These are phyloP conservation scores for Apostasia shenzhenica DNA, from an alignment of 106 monocot genomes.

Conservation along the genomic window DNA sequence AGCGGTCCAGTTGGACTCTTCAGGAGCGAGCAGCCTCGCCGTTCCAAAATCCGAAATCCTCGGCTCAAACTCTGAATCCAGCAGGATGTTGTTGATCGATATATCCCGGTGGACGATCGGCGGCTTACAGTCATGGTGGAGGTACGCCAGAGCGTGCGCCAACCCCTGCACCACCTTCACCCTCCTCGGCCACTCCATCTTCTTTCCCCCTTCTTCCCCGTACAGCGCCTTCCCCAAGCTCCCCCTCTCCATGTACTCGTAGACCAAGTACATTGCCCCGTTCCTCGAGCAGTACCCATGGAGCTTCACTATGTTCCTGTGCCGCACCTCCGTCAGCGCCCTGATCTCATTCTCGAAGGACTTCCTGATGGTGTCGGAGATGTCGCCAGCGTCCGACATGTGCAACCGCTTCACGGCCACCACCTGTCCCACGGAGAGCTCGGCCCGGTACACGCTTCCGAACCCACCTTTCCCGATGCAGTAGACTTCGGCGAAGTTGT, in stretches of 20 bases:
- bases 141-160: slow-evolving; percentile 75
- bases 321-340: slow-evolving; percentile 64
- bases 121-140: slow-evolving; percentile 65
- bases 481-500: slow-evolving; percentile 53
- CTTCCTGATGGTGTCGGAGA: slow-evolving; percentile 25
- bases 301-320: slow-evolving; percentile 76
- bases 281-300: slow-evolving; percentile 57
- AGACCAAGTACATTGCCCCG: slow-evolving; percentile 60
- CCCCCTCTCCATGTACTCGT: slow-evolving; percentile 66
- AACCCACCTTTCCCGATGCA: slow-evolving; percentile 64
- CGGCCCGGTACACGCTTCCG: slow-evolving; percentile 68
- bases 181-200: slow-evolving; percentile 51
- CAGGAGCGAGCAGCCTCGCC: slow-evolving; percentile 36
- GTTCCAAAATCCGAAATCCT: slow-evolving; percentile 74
- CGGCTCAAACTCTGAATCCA: slow-evolving; percentile 59
- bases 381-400: slow-evolving; percentile 15
- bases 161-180: slow-evolving; percentile 55
- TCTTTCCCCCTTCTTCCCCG: slow-evolving; percentile 36
- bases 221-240: slow-evolving; percentile 65
- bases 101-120: slow-evolving; percentile 70
- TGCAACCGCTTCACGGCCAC: slow-evolving; percentile 68
- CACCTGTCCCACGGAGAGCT: slow-evolving; percentile 30
- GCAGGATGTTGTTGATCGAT: slow-evolving; percentile 60
- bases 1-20: slow-evolving; percentile 49
- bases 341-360: slow-evolving; percentile 74